Conservation (phyloP, 257 asterid genomes). For the Lantana camara region DNA sequence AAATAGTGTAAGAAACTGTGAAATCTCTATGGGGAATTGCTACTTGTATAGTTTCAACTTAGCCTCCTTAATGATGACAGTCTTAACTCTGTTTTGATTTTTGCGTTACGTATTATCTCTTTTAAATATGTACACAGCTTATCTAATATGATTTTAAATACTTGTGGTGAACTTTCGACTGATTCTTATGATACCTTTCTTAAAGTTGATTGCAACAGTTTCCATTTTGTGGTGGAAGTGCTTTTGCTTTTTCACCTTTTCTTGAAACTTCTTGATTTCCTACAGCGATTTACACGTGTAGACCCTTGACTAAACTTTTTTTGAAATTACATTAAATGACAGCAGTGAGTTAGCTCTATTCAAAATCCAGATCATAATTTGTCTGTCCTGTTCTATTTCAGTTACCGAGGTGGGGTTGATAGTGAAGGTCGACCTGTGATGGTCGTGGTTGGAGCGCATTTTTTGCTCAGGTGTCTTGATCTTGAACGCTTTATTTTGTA, state of each 20-base stretch:
- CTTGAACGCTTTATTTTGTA: conserved; percentile 62
- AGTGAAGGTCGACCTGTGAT: conserved; percentile 75
- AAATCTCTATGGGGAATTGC: conserved; percentile 15
- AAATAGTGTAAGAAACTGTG: conserved; percentile 62
- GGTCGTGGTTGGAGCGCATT: conserved; percentile 89
- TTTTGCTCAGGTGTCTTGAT: conserved; percentile 74
- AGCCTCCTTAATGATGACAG: background rate
- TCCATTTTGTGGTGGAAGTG: background rate
- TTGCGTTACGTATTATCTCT: background rate
- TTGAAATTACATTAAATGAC: background rate
- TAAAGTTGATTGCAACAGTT: background rate
- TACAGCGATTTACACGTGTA: background rate
- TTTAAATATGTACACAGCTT: background rate
- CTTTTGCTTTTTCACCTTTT: background rate
- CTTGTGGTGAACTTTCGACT: background rate
- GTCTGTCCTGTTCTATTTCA: conserved; percentile 28
- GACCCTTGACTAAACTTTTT: background rate
- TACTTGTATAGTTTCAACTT: conserved; percentile 13
- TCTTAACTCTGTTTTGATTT: background rate
- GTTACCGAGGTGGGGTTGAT: conserved; percentile 83
- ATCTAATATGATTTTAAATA: background rate
- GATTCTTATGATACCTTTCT: background rate
- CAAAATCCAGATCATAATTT: background rate
- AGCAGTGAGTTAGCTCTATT: background rate
- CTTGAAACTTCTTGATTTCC: too few species aligned